Evolutionary conservation across 2,329 filamentous ascomycete genomes (phyloP), one percentile per base, ranked within the genome.

Genomic region (Tolypocladium endophyticum): DNA sequence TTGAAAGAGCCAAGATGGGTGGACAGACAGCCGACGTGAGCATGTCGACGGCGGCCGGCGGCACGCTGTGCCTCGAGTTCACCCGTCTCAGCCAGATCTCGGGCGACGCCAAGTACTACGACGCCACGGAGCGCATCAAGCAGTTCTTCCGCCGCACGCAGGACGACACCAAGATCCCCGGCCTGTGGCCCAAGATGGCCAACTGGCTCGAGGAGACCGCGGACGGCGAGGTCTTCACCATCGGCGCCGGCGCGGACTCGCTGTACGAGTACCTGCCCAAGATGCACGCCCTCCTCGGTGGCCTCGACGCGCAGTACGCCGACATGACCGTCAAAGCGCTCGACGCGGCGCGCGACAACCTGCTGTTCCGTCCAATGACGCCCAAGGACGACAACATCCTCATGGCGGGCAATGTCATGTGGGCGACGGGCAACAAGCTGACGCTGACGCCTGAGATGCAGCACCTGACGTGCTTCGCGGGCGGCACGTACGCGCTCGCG

Each of bases 21-120:
- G 61, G 63, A 43, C 74, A 78, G 56, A 61, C 56, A 8, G 73
- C 73, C 28, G 71, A 75, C 50, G 60, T 63, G 18, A 68, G 66
- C 58, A 76, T 78, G 65, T 72, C 75, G 3, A 72, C 73, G 9
- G 79, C 79, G 35, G 77, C 76, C n/a, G 73, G 74, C 20, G 88
- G 88, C 38, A 88, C 87, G 12, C 77, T 92, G 59, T 85, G 84
- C 11, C 72, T 93, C 61, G 89, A 92, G 68, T 90, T 92, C 68
- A 90, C 87, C 2, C 79, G 89, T 7, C 77, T 93, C 54, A 85
- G 86, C 25, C 89, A 92, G 72, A 75, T 92, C 60, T 90, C 89
- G 0, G 84, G 83, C 57, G 79, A 91, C 61, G 74, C 82, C 59
- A 90, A 87, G 69, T 92, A 89, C 73, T 92, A 88, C 71, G 87